Evolutionary conservation across 2,329 filamentous ascomycete species (phyloP), one percentile per base, ranked within the genome.

Genomic region (Ophiostoma perfectum): DNA sequence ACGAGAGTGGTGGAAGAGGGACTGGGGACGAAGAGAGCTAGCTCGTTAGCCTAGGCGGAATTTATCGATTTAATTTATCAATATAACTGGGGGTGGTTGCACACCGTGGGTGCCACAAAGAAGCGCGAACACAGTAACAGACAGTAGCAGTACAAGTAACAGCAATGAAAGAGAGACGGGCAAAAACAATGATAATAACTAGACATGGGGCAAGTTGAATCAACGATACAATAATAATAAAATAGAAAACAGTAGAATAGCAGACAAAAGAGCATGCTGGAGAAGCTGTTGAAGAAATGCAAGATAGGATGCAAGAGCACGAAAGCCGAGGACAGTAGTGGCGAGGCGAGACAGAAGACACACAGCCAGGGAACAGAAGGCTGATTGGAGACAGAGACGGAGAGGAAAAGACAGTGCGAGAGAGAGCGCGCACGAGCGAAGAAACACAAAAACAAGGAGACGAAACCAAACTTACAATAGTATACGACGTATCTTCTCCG

Each of bases 41-140:
- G 60, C 39, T n/a, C 14, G 60, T 5, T 27, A 41, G 60, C 60
- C 55, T 39, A 38, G 8, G 52, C 38, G 27, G 52, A 38, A 60
- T 60, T 60, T 11, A 60, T 60, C 55, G 27, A 60, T 38, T 36
- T 41, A 63, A 63, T 63, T 63, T 63, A 63, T 63, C 36, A 39
- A 58, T 58, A 36, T 12, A 55, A 55, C n/a, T 58, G 8, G 45
- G 45, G 45, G 45, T 47, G 14, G 49, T 55, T 27, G 49, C 49
- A 27, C 27, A 27, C 27, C 27, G 27, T 27, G 27, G 27, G 27
- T 27, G 27, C 27, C 27, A 27, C 27, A 27, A 27, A 27, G 27
- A 27, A 27, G 27, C 27, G 27, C 27, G 27, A 27, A 27, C 27
- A 27, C 27, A 27, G 27, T 27, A 27, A 27, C 27, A 27, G 27